Base-by-base conservation (phyloP, 169 alveolate species). In the Haemoproteus tartakovskyi region DNA sequence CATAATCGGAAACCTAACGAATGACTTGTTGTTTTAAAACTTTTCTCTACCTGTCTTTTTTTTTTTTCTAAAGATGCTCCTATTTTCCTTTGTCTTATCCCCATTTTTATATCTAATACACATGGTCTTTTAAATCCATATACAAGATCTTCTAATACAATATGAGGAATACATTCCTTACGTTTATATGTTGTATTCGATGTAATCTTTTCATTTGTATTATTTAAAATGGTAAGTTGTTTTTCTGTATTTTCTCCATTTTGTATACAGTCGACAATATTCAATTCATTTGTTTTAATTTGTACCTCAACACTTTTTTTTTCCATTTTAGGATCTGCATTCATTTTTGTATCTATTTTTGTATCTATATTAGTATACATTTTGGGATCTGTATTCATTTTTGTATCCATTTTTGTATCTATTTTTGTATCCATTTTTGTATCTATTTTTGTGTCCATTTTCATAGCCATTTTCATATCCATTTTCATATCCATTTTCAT, bases 71-170 rank as follows among this genome's bases (percentile, higher is more conserved):
- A 63, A 3, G 87, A 59, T 18, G 87, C 87, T 19, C 87, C 87
- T 37, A 82, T 47, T 30, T 67, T 86, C 51, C 91, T 51, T 81
- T 86, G 91, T 6, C 88, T 41, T 59, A 51, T 64, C 0, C 91
- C 91, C 91, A 86, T 86, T 60, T 86, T 86, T 50, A 86, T 86
- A 54, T 86, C 91, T 52, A 86, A 36, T 57, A 86, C 86, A 51
- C 91, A 86, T 21, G 89, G 89, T 45, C 83, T 78, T 63, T 43
- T 60, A 52, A 78, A 86, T 36, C 86, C 87, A 46, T 80, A 60
- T 33, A 86, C 87, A 48, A 86, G 33, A 56, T 86, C 91, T 43
- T 86, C 89, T 11, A 86, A 47, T 18, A 86, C 79, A n/a, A 86
- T 86, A 67, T 80, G 85, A 19, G 84, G 86, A 27, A 85, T 33